Conservation (phyloP, 495 filamentous ascomycete species). For the Lasiosphaeria miniovina region DNA sequence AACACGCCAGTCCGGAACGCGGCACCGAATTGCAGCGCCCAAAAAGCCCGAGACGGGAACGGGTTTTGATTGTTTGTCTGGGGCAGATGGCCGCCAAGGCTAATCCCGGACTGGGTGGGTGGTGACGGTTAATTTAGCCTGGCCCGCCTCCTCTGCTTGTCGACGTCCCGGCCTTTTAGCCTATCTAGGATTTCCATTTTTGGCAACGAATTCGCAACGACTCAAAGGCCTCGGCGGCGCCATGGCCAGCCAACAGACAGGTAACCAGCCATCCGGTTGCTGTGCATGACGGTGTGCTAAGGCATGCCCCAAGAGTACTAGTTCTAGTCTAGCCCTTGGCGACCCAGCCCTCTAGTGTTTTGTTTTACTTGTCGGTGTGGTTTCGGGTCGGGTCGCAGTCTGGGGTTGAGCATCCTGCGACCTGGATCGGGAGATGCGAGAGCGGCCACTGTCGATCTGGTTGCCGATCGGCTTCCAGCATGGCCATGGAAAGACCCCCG, state of each 20-base stretch:
- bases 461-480: not conserved
- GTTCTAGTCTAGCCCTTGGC: too few relatives aligned
- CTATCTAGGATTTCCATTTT: constrained; percentile 7
- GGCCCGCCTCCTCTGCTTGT: not conserved
- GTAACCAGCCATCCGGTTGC: constrained; percentile 1
- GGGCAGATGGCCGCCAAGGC: constrained; percentile 3
- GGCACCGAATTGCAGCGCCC: not conserved
- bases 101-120: not conserved
- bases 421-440: too few relatives aligned
- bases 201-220: constrained; percentile 1
- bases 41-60: not conserved
- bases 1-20: not conserved
- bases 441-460: too few relatives aligned
- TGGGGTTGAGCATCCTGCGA: too few relatives aligned
- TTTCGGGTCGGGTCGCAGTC: too few relatives aligned
- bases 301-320: not conserved
- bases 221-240: not conserved
- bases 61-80: constrained; percentile 4
- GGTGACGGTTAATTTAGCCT: constrained; percentile 4
- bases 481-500: not conserved
- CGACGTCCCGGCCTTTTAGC: constrained; percentile 5
- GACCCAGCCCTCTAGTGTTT: too few relatives aligned
- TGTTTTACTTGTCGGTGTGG: too few relatives aligned
- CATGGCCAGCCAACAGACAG: not conserved
- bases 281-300: not conserved